Base-by-base conservation (phyloP, 345 rosid genomes). In the Lumnitzera littorea region DNA sequence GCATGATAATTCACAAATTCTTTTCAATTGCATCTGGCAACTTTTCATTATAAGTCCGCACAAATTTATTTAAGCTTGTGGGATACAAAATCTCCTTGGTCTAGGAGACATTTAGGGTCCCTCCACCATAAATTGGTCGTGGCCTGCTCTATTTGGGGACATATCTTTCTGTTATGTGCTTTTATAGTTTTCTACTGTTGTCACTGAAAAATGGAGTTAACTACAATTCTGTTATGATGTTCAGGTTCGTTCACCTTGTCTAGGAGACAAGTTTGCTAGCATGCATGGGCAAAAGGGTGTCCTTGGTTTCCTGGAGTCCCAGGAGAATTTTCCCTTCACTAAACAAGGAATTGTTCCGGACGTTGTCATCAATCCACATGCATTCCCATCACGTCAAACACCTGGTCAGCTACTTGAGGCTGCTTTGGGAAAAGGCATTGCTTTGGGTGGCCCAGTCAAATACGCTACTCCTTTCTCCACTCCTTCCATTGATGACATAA, bases 211-310 rank as follows among this genome's bases (percentile, higher is more conserved):
- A 15, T 49, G 15, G 23, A 17, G 17, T n/a, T 55, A 13, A n/a
- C 11, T 31, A 27, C 17, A 11, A 50, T 52, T 63, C 5, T 11
- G 36, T 16, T 36, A 51, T 50, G 61, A 57, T 17, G 14, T 62
- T 62, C 77, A 94, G 96, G 86, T 94, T 64, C 90, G 97, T 17
- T 70, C 87, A 46, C 96, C 99, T 0, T 74, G 86, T 72, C 91
- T 86, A 20, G 99, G 99, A 53, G 97, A 94, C 75, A 94, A 90
- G 70, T 90, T 94, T 60, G 91, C 95, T 4, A 90, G 99, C 76
- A 90, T 94, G 97, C 99, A 90, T 69, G 97, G 99, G 53, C 96
- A 90, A 62, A 94, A 94, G 77, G 99, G 97, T 68, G 99, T 94
- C 43, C 76, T 94, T 25, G 99, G 97, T 55, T 88, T 77, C 66